Evolutionary conservation across 1,139 yeast genomes (phyloP), one percentile per base, ranked within the genome.

Genomic region (Debaryomycetaceae sp.): DNA sequence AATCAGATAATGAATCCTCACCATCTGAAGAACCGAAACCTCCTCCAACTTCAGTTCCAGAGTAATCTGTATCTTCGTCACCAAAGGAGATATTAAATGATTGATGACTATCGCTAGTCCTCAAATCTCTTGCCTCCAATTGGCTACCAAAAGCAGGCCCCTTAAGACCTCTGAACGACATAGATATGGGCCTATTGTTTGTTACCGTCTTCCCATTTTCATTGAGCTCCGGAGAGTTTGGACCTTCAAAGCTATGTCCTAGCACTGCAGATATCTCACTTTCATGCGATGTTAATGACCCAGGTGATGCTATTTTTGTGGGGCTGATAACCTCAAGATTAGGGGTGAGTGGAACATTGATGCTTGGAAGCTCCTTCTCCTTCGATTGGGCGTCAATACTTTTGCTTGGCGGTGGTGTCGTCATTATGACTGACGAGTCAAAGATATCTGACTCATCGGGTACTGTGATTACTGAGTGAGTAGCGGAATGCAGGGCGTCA

Each of bases 91-190:
- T 53, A 44, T 66, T 72, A 49, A 73, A 69, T 34, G 76, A 72
- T 56, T 73, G 78, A 50, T 73, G 78, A 4, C 76, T 71, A 27
- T 65, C 74, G 23, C 69, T 63, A 38, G 57, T 61, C 45, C 75
- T 55, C 30, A 71, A 53, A 37, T 61, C 53, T 42, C 60, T 68
- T 38, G 55, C 58, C 5, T 61, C 58, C 20, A 70, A 47, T 42
- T 69, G 65, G 17, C 70, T 65, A 7, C 66, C 73, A 52, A 81
- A 78, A 1, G 80, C 69, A 1, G 88, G 84, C 0, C 82, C 85
- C 45, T 68, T 74, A 46, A 83, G 62, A 0, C 89, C 89, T 52
- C 76, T 76, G 62, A 82, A 83, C 0, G 89, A 82, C 85, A 81
- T 78, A 2, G 87, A 81, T 5, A 82, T 68, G 11, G 87, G 87